phyloP scores from a whole-genome alignment of 2,329 filamentous ascomycete species.

The Fusarium sp. region DNA sequence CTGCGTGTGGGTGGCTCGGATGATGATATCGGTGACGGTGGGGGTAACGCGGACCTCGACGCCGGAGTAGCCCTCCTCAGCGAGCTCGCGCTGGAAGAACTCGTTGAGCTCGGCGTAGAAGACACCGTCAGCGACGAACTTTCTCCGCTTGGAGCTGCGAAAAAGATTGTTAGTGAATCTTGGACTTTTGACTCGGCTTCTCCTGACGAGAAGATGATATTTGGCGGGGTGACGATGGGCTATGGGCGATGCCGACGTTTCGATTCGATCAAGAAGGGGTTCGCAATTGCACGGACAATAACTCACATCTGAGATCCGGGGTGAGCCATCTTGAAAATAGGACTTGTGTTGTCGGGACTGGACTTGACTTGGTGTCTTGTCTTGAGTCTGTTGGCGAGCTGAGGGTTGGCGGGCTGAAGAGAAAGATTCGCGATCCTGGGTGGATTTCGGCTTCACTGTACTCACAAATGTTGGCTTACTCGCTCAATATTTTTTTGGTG shows the following conservation, averaged over 20 bases:
- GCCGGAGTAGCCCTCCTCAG: slow-evolving; percentile 99
- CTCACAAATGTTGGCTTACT: slow-evolving; percentile 23
- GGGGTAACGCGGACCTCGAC: slow-evolving; percentile 99
- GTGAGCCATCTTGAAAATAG: slow-evolving; percentile 64
- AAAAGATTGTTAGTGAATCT: slow-evolving; percentile 27
- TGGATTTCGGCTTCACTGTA: slow-evolving; percentile 41
- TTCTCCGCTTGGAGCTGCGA: slow-evolving; percentile 85
- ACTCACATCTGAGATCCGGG: slow-evolving; percentile 71
- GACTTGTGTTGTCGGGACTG: slow-evolving; percentile 42
- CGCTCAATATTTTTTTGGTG: slow-evolving; percentile 45
- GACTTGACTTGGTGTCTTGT: slow-evolving; percentile 34
- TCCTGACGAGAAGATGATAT: not conserved
- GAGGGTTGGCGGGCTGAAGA: slow-evolving; percentile 47
- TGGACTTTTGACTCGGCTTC: not conserved
- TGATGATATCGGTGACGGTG: slow-evolving; percentile 99
- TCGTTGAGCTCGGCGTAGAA: slow-evolving; percentile 99
- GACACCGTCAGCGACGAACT: slow-evolving; percentile 97
- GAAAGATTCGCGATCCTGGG: slow-evolving; percentile 44
- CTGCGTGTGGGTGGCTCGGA: slow-evolving; percentile 99
- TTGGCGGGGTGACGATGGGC: slow-evolving; percentile 17
- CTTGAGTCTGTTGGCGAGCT: slow-evolving; percentile 46
- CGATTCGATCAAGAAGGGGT: not conserved
- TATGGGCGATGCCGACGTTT: not conserved
- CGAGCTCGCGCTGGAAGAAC: slow-evolving; percentile 99
- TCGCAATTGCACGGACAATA: slow-evolving; percentile 9